phyloP scores from a whole-genome alignment of 768 basidiomycete species.

The Clitopilus passeckerianus region DNA sequence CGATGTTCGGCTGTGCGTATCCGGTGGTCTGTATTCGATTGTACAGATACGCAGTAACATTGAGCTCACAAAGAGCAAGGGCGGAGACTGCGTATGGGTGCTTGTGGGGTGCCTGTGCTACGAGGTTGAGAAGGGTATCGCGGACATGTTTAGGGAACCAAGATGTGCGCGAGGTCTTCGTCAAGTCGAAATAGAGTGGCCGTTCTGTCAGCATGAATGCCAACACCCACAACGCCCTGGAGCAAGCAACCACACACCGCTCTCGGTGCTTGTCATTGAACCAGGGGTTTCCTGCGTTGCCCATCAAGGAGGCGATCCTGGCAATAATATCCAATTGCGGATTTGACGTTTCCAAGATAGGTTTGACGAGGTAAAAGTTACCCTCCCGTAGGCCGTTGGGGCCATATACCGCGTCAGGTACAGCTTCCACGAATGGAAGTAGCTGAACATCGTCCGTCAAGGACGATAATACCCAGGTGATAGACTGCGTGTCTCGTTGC shows the following conservation, averaged over 20 bases:
- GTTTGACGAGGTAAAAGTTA: neutral
- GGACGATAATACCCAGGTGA: constrained; percentile 28
- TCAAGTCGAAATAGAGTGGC: neutral
- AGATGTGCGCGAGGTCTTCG: neutral
- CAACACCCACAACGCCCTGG: neutral
- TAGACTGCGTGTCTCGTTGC: constrained; percentile 28
- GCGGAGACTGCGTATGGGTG: neutral
- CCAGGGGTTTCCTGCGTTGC: neutral
- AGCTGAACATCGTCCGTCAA: constrained; percentile 26
- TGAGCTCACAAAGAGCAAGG: neutral
- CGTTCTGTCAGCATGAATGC: neutral
- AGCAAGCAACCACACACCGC: neutral
- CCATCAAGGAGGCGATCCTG: neutral
- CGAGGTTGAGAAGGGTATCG: neutral
- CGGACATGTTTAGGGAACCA: neutral
- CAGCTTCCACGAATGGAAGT: constrained; percentile 26
- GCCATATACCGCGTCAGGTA: neutral
- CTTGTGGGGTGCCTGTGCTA: neutral
- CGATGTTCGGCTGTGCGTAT: neutral
- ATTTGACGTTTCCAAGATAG: neutral
- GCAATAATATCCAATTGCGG: neutral
- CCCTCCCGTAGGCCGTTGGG: neutral
- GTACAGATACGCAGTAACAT: neutral
- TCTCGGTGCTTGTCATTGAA: neutral
- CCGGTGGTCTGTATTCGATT: neutral